These are phyloP conservation scores for Lyophyllum decastes DNA, from an alignment of 768 basidiomycete species.

Conservation along the genomic window DNA sequence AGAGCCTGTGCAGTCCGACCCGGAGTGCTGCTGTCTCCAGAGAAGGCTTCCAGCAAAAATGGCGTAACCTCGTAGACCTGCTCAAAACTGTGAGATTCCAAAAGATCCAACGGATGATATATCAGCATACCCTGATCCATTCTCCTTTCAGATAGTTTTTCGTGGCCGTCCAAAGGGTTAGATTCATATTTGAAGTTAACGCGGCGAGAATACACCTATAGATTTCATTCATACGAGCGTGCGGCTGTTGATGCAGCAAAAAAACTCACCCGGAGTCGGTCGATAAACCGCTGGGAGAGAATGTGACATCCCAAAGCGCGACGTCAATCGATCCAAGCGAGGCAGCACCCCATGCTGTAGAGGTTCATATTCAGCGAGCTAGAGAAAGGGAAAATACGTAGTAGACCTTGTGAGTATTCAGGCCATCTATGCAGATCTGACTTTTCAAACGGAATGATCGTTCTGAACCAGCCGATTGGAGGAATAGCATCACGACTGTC, in stretches of 20 bases:
- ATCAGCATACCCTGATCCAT: conserved; percentile 57
- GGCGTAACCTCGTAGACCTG: conserved; percentile 61
- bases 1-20: conserved; percentile 35
- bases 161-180: conserved; percentile 64
- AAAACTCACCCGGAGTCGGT: conserved; percentile 55
- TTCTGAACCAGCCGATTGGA: conserved; percentile 68
- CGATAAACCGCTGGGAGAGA: conserved; percentile 71
- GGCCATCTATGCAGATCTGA: conserved; percentile 42
- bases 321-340: conserved; percentile 77
- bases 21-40: conserved; percentile 21
- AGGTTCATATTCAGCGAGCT: not conserved
- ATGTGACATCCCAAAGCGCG: conserved; percentile 52
- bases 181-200: conserved; percentile 75
- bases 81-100: not conserved
- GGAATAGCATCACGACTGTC: conserved; percentile 30
- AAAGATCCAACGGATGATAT: not conserved
- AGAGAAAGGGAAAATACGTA: not conserved
- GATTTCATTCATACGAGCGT: too few species aligned
- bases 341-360: conserved; percentile 65
- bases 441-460: conserved; percentile 66
- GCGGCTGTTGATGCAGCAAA: not conserved
- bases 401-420: conserved; percentile 49
- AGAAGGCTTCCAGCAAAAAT: conserved; percentile 39
- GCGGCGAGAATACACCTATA: conserved; percentile 47
- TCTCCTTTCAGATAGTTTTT: conserved; percentile 75